These are phyloP conservation scores for Cordyceps fumosorosea DNA, from an alignment of 2,329 filamentous ascomycete genomes.

Conservation along the genomic window DNA sequence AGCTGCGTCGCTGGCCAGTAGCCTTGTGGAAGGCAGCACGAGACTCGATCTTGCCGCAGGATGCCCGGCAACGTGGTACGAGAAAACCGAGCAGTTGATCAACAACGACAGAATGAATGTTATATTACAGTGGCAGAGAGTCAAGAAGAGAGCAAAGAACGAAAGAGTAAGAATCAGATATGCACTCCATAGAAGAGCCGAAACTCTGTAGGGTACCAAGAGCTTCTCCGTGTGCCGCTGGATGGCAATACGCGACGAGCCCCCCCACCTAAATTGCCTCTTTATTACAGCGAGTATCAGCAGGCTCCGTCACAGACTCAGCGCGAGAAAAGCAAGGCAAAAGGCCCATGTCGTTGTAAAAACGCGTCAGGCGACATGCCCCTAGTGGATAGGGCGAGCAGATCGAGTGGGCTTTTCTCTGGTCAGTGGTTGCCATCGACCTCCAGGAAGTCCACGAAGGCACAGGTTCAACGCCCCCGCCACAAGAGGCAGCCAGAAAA, in stretches of 20 bases:
- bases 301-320: not conserved
- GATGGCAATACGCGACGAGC: not conserved
- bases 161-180: not conserved
- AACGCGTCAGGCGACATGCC: not conserved
- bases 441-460: not conserved
- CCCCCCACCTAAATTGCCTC: not conserved
- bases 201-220: conserved; percentile 1
- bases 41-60: not conserved
- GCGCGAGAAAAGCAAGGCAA: conserved; percentile 5
- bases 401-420: not conserved
- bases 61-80: not conserved
- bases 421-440: not conserved
- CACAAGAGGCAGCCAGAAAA: conserved; percentile 8
- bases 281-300: not conserved
- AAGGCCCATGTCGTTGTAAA: conserved; percentile 3
- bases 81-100: not conserved
- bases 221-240: not conserved
- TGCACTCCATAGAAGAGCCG: not conserved
- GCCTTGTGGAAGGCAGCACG: conserved; percentile 9
- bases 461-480: conserved; percentile 1
- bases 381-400: not conserved
- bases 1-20: not conserved
- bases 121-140: not conserved
- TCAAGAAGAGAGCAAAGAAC: not conserved
- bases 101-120: not conserved